phyloP scores from a whole-genome alignment of 352 stramenopile species.

The Pythium phragmiticola region DNA sequence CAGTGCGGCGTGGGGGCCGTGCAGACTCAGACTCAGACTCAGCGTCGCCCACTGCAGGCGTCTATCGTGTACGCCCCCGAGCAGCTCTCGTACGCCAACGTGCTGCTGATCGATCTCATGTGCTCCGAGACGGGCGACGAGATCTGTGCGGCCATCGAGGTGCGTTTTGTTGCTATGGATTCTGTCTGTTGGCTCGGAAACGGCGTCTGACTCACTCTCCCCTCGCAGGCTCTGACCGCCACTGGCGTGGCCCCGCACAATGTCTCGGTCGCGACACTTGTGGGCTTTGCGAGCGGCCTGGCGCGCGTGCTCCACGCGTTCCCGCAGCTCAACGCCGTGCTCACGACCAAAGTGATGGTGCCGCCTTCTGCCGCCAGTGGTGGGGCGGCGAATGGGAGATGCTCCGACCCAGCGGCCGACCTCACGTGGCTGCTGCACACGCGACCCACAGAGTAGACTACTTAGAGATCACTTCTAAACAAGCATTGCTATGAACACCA shows the following conservation, averaged over 20 bases:
- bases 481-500: too few relatives aligned
- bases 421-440: not conserved
- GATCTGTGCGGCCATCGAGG: conserved; percentile 4
- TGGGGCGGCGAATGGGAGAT: not conserved
- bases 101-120: conserved; percentile 2
- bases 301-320: not conserved
- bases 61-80: not conserved
- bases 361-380: not conserved
- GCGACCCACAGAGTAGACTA: not conserved
- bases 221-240: not conserved
- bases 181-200: not conserved
- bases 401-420: not conserved
- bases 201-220: not conserved
- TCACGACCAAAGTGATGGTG: conserved; percentile 2
- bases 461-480: too few relatives aligned
- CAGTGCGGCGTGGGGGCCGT: not conserved
- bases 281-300: conserved; percentile 1
- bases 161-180: not conserved
- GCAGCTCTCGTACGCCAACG: conserved; percentile 6
- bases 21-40: not conserved
- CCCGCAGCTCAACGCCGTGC: not conserved
- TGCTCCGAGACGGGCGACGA: conserved; percentile 2
- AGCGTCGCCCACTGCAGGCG: too few relatives aligned
- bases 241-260: not conserved
- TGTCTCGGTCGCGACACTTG: conserved; percentile 4